Evolutionary conservation across 129 eudicot genomes (phyloP).

Genomic region (Mikania micrantha): DNA sequence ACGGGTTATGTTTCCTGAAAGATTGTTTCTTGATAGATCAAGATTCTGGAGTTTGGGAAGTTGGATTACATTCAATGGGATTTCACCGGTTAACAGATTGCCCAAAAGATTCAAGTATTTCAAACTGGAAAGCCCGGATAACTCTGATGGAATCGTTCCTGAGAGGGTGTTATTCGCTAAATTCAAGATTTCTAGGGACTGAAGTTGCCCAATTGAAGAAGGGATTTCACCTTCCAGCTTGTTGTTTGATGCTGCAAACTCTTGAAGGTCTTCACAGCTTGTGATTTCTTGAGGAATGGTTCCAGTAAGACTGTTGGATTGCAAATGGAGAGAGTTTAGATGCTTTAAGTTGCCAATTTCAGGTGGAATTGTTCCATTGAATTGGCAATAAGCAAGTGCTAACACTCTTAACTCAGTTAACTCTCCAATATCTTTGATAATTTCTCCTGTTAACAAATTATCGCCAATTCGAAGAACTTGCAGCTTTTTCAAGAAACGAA

Average conservation of each 20-base stretch:
- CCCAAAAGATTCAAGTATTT: slow-evolving; percentile 72
- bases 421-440: slow-evolving; percentile 48
- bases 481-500: slow-evolving; percentile 50
- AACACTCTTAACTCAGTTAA: slow-evolving; percentile 54
- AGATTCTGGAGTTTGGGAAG: slow-evolving; percentile 43
- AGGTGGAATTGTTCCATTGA: slow-evolving; percentile 73
- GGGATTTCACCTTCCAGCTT: slow-evolving; percentile 69
- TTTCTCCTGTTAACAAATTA: slow-evolving; percentile 51
- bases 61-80: slow-evolving; percentile 51
- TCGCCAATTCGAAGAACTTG: slow-evolving; percentile 78
- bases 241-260: slow-evolving; percentile 82
- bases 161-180: slow-evolving; percentile 74
- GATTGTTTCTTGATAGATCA: slow-evolving; percentile 74
- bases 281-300: slow-evolving; percentile 57
- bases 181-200: slow-evolving; percentile 60
- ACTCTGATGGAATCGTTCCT: slow-evolving; percentile 56
- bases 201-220: slow-evolving; percentile 54
- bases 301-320: slow-evolving; percentile 55
- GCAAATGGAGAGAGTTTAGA: slow-evolving; percentile 60
- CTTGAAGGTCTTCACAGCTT: slow-evolving; percentile 55
- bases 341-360: slow-evolving; percentile 67
- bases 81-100: slow-evolving; percentile 56
- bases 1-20: slow-evolving; percentile 53
- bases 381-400: slow-evolving; percentile 68
- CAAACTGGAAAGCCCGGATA: slow-evolving; percentile 41